phyloP scores from a whole-genome alignment of 495 filamentous ascomycete genomes.

The Recurvomyces mirabilis region DNA sequence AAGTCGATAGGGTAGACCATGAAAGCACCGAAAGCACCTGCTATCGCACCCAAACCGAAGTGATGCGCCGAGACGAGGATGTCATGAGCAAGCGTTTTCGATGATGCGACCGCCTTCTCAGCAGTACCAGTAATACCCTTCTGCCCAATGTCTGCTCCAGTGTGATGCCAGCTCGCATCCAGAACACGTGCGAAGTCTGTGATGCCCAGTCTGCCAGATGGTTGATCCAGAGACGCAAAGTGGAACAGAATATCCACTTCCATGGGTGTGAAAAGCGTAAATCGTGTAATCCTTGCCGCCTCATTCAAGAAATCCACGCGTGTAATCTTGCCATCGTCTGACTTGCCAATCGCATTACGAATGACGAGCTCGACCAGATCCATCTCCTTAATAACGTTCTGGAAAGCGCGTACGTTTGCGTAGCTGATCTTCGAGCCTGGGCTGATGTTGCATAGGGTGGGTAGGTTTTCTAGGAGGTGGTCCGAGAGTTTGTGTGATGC shows the following conservation, averaged over 20 bases:
- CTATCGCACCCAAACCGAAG: conserved; percentile 76
- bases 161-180: conserved; percentile 74
- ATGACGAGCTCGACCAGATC: conserved; percentile 90
- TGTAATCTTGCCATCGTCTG: conserved; percentile 82
- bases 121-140: conserved; percentile 31
- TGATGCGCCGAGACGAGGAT: conserved; percentile 74
- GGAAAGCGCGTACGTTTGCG: conserved; percentile 91
- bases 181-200: conserved; percentile 88
- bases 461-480: conserved; percentile 85
- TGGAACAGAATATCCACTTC: conserved; percentile 98
- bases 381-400: conserved; percentile 95
- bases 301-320: conserved; percentile 90
- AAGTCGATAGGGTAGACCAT: conserved; percentile 99
- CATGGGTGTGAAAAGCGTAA: conserved; percentile 94
- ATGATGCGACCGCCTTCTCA: conserved; percentile 36
- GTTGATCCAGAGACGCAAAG: conserved; percentile 85
- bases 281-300: conserved; percentile 77
- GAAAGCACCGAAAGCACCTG: conserved; percentile 94
- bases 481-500: conserved; percentile 95
- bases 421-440: conserved; percentile 89
- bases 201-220: conserved; percentile 70
- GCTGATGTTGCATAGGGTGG: conserved; percentile 89
- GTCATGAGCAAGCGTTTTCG: conserved; percentile 46
- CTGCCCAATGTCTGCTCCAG: conserved; percentile 32
- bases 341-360: conserved; percentile 72